Evolutionary conservation across 2,329 filamentous ascomycete species (phyloP).

Genomic region (Calonectria hawksworthii): DNA sequence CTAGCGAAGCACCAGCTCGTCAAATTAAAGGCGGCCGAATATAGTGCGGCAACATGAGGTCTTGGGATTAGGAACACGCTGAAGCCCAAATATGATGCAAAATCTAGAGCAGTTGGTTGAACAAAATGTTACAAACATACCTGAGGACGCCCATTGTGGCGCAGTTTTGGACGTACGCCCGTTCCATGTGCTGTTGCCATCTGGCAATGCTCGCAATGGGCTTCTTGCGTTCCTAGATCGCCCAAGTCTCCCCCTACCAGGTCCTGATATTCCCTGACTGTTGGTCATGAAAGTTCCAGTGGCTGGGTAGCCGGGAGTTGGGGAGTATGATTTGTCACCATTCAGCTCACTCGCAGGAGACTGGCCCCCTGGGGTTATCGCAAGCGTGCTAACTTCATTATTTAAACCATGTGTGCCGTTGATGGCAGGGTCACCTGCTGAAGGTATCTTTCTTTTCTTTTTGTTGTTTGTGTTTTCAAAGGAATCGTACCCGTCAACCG

Average conservation of each 20-base stretch:
- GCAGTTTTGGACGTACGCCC: slow-evolving; percentile 62
- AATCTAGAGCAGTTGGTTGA: neutral
- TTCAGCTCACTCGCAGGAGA: slow-evolving; percentile 49
- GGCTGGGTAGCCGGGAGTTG: slow-evolving; percentile 47
- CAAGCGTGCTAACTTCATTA: slow-evolving; percentile 58
- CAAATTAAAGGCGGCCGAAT: neutral
- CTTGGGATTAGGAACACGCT: neutral
- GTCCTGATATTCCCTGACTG: slow-evolving; percentile 79
- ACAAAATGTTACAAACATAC: slow-evolving; percentile 3
- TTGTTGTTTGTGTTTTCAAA: slow-evolving; percentile 99
- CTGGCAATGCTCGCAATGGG: slow-evolving; percentile 71
- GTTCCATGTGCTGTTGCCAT: slow-evolving; percentile 70
- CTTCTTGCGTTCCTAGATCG: slow-evolving; percentile 73
- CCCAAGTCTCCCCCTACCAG: slow-evolving; percentile 88
- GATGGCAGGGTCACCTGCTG: slow-evolving; percentile 77
- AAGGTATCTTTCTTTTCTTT: slow-evolving; percentile 98
- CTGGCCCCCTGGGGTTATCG: slow-evolving; percentile 40
- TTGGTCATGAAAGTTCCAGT: slow-evolving; percentile 66
- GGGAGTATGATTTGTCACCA: slow-evolving; percentile 41
- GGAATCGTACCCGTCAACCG: slow-evolving; percentile 91
- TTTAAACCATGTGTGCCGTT: slow-evolving; percentile 56
- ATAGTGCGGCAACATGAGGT: too few relatives aligned
- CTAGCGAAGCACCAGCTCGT: neutral
- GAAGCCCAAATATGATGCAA: neutral
- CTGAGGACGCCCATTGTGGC: slow-evolving; percentile 57